Percentiles rank a stretch among this genome's conserved stretches.
Conservation (phyloP, 768 basidiomycete genomes). For the Mrakia gelida region DNA sequence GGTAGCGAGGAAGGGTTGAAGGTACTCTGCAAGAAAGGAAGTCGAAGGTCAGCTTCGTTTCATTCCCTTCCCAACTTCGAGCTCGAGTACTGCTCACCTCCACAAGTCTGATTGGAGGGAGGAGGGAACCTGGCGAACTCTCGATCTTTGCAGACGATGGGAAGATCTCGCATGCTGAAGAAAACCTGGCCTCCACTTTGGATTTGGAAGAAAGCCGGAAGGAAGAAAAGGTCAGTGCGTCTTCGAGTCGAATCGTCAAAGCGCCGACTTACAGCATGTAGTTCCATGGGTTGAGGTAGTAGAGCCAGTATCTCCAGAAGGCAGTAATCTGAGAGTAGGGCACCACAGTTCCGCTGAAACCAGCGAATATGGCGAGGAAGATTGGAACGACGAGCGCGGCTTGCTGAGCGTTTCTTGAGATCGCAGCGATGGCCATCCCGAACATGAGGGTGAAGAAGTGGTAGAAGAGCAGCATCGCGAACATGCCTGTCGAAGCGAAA, state of each 20-base stretch:
- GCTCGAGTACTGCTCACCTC: no score
- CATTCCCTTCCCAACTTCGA: no score
- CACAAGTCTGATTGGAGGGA: slow-evolving; percentile 67
- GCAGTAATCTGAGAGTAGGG: slow-evolving; percentile 28
- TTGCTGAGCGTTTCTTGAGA: slow-evolving; percentile 24
- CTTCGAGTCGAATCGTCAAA: no score
- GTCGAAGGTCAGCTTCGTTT: no score
- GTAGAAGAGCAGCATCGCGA: slow-evolving; percentile 16
- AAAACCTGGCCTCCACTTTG: slow-evolving; percentile 24
- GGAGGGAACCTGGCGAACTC: slow-evolving; percentile 57
- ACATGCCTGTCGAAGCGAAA: background rate
- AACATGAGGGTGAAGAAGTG: slow-evolving; percentile 29
- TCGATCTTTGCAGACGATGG: slow-evolving; percentile 36
- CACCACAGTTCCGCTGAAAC: slow-evolving; percentile 31
- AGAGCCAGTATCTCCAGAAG: slow-evolving; percentile 34
- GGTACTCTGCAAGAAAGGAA: slow-evolving; percentile 51
- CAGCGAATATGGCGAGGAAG: slow-evolving; percentile 33
- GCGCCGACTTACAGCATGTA: no score
- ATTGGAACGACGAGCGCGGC: slow-evolving; percentile 24
- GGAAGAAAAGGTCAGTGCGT: no score
- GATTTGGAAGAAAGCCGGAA: no score
- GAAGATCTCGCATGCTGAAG: slow-evolving; percentile 39
- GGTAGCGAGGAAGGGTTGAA: slow-evolving; percentile 55
- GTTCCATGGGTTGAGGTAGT: slow-evolving; percentile 31
- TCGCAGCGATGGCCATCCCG: slow-evolving; percentile 22